These are phyloP conservation scores for Russula virescens DNA, from an alignment of 768 basidiomycete genomes.

Conservation along the genomic window DNA sequence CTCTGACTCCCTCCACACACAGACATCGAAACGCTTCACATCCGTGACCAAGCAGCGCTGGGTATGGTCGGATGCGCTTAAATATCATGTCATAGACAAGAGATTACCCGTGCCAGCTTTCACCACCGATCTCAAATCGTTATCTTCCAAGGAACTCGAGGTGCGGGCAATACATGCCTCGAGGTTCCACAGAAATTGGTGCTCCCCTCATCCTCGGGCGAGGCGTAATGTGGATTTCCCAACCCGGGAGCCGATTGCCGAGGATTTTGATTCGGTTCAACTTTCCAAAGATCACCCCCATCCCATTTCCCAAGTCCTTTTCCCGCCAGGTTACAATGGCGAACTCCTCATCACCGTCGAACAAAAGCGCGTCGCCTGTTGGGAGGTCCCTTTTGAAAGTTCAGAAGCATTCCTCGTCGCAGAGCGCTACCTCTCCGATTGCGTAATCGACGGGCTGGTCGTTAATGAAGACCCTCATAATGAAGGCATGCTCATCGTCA, in stretches of 20 bases:
- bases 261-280: constrained; percentile 12
- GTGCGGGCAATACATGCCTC: constrained; percentile 33
- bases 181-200: constrained; percentile 34
- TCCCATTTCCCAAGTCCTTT: constrained; percentile 29
- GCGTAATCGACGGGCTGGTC: constrained; percentile 28
- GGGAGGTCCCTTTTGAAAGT: constrained; percentile 34
- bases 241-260: constrained; percentile 15
- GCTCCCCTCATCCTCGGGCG: constrained; percentile 27
- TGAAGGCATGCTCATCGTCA: constrained; percentile 27
- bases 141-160: constrained; percentile 33
- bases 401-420: constrained; percentile 32
- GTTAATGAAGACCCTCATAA: constrained; percentile 30
- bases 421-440: constrained; percentile 24
- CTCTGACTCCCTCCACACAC: background rate
- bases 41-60: constrained; percentile 33
- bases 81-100: constrained; percentile 31
- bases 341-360: constrained; percentile 31
- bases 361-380: constrained; percentile 29
- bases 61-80: constrained; percentile 35
- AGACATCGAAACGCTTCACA: constrained; percentile 32
- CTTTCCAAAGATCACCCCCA: constrained; percentile 18
- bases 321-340: constrained; percentile 31
- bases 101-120: constrained; percentile 33
- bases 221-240: constrained; percentile 27
- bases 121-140: constrained; percentile 27